Evolutionary conservation across 2,329 filamentous ascomycete species (phyloP), one percentile per base, ranked within the genome.

Genomic region (Tolypocladium pustulatum): DNA sequence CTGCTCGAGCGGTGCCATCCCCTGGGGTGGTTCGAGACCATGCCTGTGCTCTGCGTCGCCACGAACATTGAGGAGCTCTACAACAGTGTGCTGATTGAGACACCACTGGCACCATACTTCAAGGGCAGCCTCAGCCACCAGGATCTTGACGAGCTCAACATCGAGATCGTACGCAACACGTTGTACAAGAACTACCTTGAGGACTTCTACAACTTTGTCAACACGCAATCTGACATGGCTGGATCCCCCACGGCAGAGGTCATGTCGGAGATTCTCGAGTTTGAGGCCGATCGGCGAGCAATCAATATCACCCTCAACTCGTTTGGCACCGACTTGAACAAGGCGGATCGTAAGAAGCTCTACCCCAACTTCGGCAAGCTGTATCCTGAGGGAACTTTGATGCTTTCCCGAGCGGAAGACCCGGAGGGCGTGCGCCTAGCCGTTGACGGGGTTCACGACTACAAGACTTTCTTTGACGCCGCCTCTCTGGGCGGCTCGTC

Each of bases 261-360:
- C 71, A 99, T 99, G 94, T 86, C 88, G 9, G 93, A 97, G 76
- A 90, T 97, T 56, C 80, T 99, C 55, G 90, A 96, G 71, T 99
- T 99, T 67, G 94, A 99, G 78, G 94, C 95, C 30, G 94, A 99
- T 72, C 85, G 94, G 65, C 85, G 94, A 72, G 91, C 92, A 67
- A 99, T 99, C 80, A 99, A 99, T 78, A 99, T 99, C 73, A 99
- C 94, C 1, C 84, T 99, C 67, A 99, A 99, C 80, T 97, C 92
- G 0, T 97, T 99, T 68, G 94, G 94, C 63, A 99, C 95, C 10
- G 94, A 99, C 73, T 82, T 99, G 55, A 88, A 86, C 67, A 99
- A 99, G 82, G 82, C 84, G 51, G 94, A 97, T 71, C 87, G 94
- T 67, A 95, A 90, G 78, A 99, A 97, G 82, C 82, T 99, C 54